These are phyloP conservation scores for Capsella bursapastoris DNA, from an alignment of 345 rosid species.

Conservation along the genomic window DNA sequence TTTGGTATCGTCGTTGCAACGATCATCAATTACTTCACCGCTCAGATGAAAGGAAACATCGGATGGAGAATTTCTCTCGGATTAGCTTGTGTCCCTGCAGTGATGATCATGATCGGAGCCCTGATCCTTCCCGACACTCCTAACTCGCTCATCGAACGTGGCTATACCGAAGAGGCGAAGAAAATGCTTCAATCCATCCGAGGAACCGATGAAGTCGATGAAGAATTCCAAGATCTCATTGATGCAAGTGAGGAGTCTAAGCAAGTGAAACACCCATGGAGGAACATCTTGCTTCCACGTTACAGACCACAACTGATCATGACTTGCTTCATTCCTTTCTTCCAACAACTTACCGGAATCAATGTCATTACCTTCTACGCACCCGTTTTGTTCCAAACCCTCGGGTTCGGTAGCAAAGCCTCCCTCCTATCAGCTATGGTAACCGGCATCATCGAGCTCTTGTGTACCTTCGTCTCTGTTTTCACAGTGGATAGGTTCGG, in stretches of 20 bases:
- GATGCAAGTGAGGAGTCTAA: conserved; percentile 68
- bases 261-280: conserved; percentile 68
- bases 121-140: conserved; percentile 77
- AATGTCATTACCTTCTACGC: conserved; percentile 81
- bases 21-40: conserved; percentile 66
- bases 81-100: conserved; percentile 68
- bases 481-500: conserved; percentile 64
- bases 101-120: conserved; percentile 70
- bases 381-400: conserved; percentile 71
- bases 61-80: conserved; percentile 82
- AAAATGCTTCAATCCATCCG: conserved; percentile 61
- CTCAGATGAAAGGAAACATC: conserved; percentile 57
- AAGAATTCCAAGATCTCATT: conserved; percentile 66
- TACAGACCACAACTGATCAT: conserved; percentile 72
- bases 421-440: conserved; percentile 75
- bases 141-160: conserved; percentile 76
- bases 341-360: conserved; percentile 81
- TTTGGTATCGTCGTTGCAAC: conserved; percentile 72
- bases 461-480: conserved; percentile 65
- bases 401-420: conserved; percentile 74
- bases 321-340: conserved; percentile 61
- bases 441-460: conserved; percentile 65
- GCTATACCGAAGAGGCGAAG: conserved; percentile 61
- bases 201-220: conserved; percentile 58
- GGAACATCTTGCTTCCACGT: conserved; percentile 52